These are phyloP conservation scores for Cicer arietinum DNA, from an alignment of 306 rosid genomes.

Conservation along the genomic window DNA sequence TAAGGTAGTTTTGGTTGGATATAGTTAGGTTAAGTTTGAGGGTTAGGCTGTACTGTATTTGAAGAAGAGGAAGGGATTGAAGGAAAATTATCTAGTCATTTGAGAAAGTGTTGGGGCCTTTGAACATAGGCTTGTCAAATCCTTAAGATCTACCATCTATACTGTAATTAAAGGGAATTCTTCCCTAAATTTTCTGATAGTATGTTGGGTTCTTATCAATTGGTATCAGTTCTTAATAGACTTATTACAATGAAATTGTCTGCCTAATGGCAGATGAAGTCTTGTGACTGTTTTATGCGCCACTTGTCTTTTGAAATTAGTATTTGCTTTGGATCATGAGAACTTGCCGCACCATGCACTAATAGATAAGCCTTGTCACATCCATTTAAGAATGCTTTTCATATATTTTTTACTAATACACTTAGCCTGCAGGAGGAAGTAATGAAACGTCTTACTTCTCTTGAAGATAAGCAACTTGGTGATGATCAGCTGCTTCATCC, in stretches of 20 bases:
- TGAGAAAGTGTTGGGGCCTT: neutral
- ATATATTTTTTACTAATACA: constrained; percentile 35
- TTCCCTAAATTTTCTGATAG: neutral
- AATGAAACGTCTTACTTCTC: constrained; percentile 48
- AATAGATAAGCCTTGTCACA: constrained; percentile 23
- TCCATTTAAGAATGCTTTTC: constrained; percentile 19
- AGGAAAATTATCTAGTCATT: neutral
- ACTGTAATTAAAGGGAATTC: neutral
- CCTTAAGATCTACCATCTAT: neutral
- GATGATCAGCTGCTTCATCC: constrained; percentile 75
- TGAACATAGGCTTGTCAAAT: neutral
- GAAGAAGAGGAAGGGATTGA: neutral
- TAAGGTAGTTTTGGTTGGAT: neutral
- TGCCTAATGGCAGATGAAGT: constrained; percentile 6
- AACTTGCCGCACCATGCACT: constrained; percentile 32
- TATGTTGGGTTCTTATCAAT: neutral
- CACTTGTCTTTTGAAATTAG: neutral
- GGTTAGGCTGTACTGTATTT: neutral
- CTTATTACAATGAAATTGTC: neutral
- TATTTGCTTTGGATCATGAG: constrained; percentile 19
- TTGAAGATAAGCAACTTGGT: constrained; percentile 60
- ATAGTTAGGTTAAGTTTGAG: neutral
- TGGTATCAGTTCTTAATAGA: neutral
- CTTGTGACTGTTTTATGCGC: constrained; percentile 21
- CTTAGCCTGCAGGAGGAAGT: constrained; percentile 75